A percentile compares a stretch with the other conserved stretches of the same genome.
phyloP scores from a whole-genome alignment of 352 stramenopile genomes.

The Phytophthora pseudosyringae region DNA sequence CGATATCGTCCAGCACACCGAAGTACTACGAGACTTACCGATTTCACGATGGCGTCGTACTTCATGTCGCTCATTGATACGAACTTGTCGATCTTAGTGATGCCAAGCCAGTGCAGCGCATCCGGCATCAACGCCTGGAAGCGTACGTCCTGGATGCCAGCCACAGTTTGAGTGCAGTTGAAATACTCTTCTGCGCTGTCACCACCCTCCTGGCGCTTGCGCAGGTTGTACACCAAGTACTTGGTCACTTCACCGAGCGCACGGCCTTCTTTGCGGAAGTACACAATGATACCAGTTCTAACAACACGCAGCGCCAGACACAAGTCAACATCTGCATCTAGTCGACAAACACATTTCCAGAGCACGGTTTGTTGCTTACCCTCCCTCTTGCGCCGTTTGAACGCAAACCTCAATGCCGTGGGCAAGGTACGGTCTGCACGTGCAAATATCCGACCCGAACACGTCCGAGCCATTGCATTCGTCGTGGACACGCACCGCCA shows the following conservation, averaged over 20 bases:
- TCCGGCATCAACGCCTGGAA: constrained; percentile 99
- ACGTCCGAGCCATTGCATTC: constrained; percentile 99
- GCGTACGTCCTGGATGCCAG: constrained; percentile 97
- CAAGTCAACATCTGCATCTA: constrained; percentile 1
- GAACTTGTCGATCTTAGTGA: constrained; percentile 94
- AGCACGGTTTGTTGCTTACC: constrained; percentile 50
- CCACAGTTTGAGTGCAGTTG: constrained; percentile 98
- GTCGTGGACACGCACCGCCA: constrained; percentile 98
- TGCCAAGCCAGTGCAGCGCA: constrained; percentile 98
- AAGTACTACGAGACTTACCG: constrained; percentile 52
- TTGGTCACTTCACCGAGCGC: constrained; percentile 99
- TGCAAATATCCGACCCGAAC: constrained; percentile 99
- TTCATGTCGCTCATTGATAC: constrained; percentile 99
- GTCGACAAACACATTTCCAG: not conserved
- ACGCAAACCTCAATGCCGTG: constrained; percentile 99
- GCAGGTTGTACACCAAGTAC: constrained; percentile 99
- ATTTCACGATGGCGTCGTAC: constrained; percentile 98
- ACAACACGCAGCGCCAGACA: constrained; percentile 5
- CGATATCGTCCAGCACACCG: not conserved
- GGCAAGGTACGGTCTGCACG: constrained; percentile 98
- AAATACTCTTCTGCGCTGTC: constrained; percentile 99
- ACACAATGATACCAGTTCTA: constrained; percentile 96
- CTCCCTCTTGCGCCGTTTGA: constrained; percentile 96
- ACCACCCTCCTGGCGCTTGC: constrained; percentile 98
- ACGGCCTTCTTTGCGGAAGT: constrained; percentile 99